phyloP scores from a whole-genome alignment of 2,329 filamentous ascomycete genomes.

The Cladophialophora carrionii region DNA sequence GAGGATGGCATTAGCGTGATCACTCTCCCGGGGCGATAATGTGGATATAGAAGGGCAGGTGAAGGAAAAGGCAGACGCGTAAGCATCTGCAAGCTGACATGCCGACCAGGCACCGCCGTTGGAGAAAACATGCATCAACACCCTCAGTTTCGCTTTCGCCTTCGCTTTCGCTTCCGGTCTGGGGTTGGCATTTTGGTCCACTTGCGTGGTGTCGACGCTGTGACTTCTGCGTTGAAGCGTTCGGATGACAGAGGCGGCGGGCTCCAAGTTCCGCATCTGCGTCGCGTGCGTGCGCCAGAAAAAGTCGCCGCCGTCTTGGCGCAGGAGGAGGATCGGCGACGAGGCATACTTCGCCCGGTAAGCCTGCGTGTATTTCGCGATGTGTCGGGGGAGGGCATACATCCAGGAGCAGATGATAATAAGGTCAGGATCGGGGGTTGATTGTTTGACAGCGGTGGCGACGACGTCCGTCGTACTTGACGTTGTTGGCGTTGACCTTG shows the following conservation, averaged over 20 bases:
- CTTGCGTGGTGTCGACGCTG: too few species aligned
- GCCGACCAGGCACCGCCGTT: conserved; percentile 57
- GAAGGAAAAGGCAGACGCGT: conserved; percentile 1
- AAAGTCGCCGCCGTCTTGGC: conserved; percentile 47
- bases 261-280: conserved; percentile 44
- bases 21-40: too few species aligned
- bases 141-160: conserved; percentile 37
- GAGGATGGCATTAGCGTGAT: conserved; percentile 31
- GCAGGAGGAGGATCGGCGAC: conserved; percentile 54
- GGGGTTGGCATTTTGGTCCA: too few species aligned
- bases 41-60: too few species aligned
- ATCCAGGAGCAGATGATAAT: conserved; percentile 58
- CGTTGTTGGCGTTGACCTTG: neutral
- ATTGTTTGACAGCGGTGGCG: neutral
- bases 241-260: conserved; percentile 50
- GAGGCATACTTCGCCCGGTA: conserved; percentile 54
- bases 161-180: too few species aligned
- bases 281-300: conserved; percentile 42
- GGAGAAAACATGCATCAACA: conserved; percentile 58
- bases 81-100: conserved; percentile 46
- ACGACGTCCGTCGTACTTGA: neutral
- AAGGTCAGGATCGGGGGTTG: conserved; percentile 46
- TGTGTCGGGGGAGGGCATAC: conserved; percentile 55
- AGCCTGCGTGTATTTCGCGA: conserved; percentile 56
- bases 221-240: conserved; percentile 30